Evolutionary conservation across 371 early-diverging fungal species (phyloP).

Genomic region (Rhizomucor miehei): DNA sequence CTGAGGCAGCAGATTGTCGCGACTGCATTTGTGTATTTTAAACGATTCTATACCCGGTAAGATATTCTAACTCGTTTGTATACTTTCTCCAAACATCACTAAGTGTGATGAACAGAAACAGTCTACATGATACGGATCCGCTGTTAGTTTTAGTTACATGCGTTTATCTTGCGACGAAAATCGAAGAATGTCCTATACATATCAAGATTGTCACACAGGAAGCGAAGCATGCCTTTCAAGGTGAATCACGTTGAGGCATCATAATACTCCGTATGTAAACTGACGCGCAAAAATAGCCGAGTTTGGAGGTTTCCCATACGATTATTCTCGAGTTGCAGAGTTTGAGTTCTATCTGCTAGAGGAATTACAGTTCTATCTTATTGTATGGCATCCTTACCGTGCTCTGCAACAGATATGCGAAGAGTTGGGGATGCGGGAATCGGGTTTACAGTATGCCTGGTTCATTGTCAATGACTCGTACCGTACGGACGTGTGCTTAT

Average conservation of each 20-base stretch:
- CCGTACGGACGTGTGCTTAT: conserved; percentile 71
- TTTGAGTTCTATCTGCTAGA: conserved; percentile 90
- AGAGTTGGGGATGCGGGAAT: conserved; percentile 56
- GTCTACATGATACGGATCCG: conserved; percentile 71
- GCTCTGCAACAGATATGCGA: conserved; percentile 63
- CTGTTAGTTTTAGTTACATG: conserved; percentile 76
- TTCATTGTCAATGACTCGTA: conserved; percentile 83
- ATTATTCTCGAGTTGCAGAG: conserved; percentile 77
- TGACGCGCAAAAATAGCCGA: conserved; percentile 21
- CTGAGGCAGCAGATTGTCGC: conserved; percentile 83
- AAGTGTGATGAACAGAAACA: conserved; percentile 49
- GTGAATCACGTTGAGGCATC: conserved; percentile 34
- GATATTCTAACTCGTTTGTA: conserved; percentile 1
- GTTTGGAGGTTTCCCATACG: conserved; percentile 67
- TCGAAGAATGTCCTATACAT: conserved; percentile 87
- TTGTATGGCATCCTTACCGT: conserved; percentile 87
- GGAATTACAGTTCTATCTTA: conserved; percentile 82
- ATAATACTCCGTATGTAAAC: too few relatives aligned
- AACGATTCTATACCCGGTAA: conserved; percentile 86
- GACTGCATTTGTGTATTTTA: conserved; percentile 85
- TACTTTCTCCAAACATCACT: too few relatives aligned
- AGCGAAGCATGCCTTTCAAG: conserved; percentile 59
- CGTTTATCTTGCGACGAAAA: conserved; percentile 85
- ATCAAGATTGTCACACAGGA: conserved; percentile 77
- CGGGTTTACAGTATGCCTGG: conserved; percentile 75